A percentile compares a stretch with the other conserved stretches of the same genome.
phyloP scores from a whole-genome alignment of 495 filamentous ascomycete species.

The Cercophora samala region DNA sequence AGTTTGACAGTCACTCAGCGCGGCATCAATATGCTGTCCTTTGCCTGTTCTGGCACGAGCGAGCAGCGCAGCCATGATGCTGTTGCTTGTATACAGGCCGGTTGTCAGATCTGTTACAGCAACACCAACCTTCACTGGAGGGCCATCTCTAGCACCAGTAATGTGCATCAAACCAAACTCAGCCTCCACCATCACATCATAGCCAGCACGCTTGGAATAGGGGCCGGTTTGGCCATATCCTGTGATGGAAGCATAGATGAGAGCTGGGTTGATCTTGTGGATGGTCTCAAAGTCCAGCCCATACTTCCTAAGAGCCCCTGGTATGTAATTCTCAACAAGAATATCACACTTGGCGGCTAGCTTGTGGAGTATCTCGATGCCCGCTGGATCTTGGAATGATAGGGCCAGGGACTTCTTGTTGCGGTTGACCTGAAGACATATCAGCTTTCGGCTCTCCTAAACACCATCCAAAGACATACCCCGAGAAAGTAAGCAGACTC shows the following conservation, averaged over 20 bases:
- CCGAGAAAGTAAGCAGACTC: conserved; percentile 94
- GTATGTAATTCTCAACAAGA: conserved; percentile 95
- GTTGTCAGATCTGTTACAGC: conserved; percentile 96
- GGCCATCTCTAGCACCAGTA: conserved; percentile 79
- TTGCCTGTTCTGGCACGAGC: conserved; percentile 52
- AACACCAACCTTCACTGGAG: conserved; percentile 95
- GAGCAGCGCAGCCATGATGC: conserved; percentile 90
- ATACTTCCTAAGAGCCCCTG: conserved; percentile 88
- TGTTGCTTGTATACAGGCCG: conserved; percentile 93
- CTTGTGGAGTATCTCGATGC: conserved; percentile 80
- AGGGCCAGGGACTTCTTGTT: conserved; percentile 95
- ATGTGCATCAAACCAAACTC: conserved; percentile 99
- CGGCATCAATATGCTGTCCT: conserved; percentile 91
- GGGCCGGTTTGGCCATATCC: conserved; percentile 87
- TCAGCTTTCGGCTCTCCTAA: not conserved
- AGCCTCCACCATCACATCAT: conserved; percentile 99
- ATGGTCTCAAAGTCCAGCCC: conserved; percentile 79
- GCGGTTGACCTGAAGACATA: conserved; percentile 69
- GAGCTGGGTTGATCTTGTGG: conserved; percentile 68
- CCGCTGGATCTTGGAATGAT: conserved; percentile 80
- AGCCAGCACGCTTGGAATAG: conserved; percentile 82
- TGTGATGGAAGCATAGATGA: conserved; percentile 66
- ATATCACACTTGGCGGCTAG: conserved; percentile 84
- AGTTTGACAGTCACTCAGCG: conserved; percentile 89
- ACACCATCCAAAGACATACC: conserved; percentile 47